phyloP scores from a whole-genome alignment of 371 early-diverging fungal genomes.

The Apophysomyces elegans region DNA sequence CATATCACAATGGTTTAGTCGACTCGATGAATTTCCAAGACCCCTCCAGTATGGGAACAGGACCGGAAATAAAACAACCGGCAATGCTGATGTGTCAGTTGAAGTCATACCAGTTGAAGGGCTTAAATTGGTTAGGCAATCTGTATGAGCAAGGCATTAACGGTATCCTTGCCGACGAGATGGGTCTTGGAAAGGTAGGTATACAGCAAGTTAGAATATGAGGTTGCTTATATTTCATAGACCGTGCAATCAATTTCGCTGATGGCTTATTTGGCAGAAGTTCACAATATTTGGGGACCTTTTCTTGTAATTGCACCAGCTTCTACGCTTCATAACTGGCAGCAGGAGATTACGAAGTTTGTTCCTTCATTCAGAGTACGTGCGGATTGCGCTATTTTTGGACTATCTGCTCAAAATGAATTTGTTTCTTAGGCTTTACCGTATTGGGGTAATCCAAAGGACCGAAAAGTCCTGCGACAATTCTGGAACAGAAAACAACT shows the following conservation, averaged over 20 bases:
- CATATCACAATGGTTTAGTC: constrained; percentile 29
- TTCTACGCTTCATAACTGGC: constrained; percentile 98
- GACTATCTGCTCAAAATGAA: background rate
- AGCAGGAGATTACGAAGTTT: constrained; percentile 92
- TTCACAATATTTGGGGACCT: constrained; percentile 95
- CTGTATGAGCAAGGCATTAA: constrained; percentile 97
- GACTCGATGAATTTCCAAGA: constrained; percentile 87
- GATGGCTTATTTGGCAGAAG: constrained; percentile 87
- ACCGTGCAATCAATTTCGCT: constrained; percentile 97
- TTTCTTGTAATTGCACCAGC: constrained; percentile 97
- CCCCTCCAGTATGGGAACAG: constrained; percentile 77
- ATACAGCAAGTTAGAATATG: background rate
- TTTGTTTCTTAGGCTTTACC: constrained; percentile 60
- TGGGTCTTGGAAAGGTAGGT: constrained; percentile 85
- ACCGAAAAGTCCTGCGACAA: constrained; percentile 87
- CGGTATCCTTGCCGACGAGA: constrained; percentile 97
- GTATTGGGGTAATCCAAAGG: constrained; percentile 94
- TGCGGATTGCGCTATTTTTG: background rate
- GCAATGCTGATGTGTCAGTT: constrained; percentile 88
- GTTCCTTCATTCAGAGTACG: constrained; percentile 84
- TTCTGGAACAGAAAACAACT: constrained; percentile 82
- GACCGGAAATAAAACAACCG: constrained; percentile 81
- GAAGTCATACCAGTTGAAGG: constrained; percentile 97
- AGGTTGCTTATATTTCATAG: constrained; percentile 34
- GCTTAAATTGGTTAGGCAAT: constrained; percentile 98